phyloP scores from a whole-genome alignment of 179 eudicot genomes.

The Amaranthus tricolor region DNA sequence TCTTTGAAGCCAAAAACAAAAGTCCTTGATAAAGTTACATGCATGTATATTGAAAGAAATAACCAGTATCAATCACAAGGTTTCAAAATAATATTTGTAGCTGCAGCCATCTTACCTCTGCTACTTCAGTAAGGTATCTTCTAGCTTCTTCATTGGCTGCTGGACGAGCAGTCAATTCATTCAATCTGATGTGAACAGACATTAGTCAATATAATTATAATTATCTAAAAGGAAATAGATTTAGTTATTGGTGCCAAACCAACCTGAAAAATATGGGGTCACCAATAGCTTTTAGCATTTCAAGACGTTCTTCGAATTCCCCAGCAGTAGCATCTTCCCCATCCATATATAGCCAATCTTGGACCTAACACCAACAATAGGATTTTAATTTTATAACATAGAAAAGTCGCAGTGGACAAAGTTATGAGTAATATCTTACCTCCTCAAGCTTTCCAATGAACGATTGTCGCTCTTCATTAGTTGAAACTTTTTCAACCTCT shows the following conservation, averaged over 20 bases:
- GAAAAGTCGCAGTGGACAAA: background rate
- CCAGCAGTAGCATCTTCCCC: conserved; percentile 93
- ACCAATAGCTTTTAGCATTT: conserved; percentile 79
- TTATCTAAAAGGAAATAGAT: conserved; percentile 8
- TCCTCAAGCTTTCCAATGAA: conserved; percentile 82
- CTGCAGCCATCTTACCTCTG: conserved; percentile 51
- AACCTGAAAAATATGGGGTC: conserved; percentile 94
- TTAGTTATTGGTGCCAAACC: conserved; percentile 14
- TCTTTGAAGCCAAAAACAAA: background rate
- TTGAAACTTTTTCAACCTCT: conserved; percentile 59
- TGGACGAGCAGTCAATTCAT: conserved; percentile 89
- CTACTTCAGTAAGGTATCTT: conserved; percentile 58
- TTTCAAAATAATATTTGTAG: background rate
- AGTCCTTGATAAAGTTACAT: background rate
- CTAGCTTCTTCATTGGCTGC: conserved; percentile 62
- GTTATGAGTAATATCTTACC: conserved; percentile 36
- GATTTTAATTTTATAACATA: background rate
- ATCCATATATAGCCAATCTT: conserved; percentile 96
- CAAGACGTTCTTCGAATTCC: conserved; percentile 78
- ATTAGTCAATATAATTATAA: conserved; percentile 16
- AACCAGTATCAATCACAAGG: background rate
- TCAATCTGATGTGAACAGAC: conserved; percentile 42
- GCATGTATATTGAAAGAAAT: background rate
- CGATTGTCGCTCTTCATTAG: conserved; percentile 71
- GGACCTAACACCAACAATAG: conserved; percentile 49